Evolutionary conservation across 1,139 yeast genomes (phyloP).

Genomic region (Trichomonascaceae sp.): DNA sequence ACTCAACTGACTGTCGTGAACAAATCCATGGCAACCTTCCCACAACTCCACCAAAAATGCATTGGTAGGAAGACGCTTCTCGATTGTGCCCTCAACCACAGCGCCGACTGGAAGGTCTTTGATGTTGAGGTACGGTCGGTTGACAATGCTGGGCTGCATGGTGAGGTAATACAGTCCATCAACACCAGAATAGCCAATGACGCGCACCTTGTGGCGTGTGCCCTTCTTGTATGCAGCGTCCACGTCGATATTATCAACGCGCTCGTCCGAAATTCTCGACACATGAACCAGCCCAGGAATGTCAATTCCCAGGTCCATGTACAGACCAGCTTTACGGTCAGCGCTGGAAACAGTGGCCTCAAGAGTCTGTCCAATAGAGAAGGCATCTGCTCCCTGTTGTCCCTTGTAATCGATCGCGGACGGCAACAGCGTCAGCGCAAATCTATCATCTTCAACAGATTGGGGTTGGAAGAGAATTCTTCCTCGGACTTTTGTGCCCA

Average conservation of each 20-base stretch:
- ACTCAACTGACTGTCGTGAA: constrained; percentile 64
- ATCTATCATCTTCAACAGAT: constrained; percentile 27
- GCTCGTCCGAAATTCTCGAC: constrained; percentile 49
- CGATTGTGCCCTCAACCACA: constrained; percentile 34
- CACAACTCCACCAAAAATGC: constrained; percentile 60
- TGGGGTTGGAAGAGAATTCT: constrained; percentile 49
- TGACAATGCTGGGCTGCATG: constrained; percentile 49
- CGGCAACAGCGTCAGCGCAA: constrained; percentile 53
- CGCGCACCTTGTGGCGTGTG: constrained; percentile 62
- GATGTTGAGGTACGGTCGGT: constrained; percentile 49
- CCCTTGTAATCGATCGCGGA: constrained; percentile 30
- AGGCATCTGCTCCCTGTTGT: constrained; percentile 42
- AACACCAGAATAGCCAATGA: constrained; percentile 50
- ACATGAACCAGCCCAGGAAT: constrained; percentile 32
- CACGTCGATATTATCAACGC: constrained; percentile 30
- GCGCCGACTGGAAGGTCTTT: constrained; percentile 72
- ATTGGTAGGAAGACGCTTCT: constrained; percentile 50
- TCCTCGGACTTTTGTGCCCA: constrained; percentile 56
- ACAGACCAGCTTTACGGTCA: constrained; percentile 28
- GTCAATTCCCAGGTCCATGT: constrained; percentile 29
- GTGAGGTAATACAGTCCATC: constrained; percentile 61
- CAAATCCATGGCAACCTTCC: constrained; percentile 60
- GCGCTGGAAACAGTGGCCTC: constrained; percentile 43
- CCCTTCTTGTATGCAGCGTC: constrained; percentile 38
- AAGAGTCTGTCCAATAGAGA: constrained; percentile 64